Conservation (phyloP, 2,329 filamentous ascomycete genomes). For the Talaromyces amestolkiae region DNA sequence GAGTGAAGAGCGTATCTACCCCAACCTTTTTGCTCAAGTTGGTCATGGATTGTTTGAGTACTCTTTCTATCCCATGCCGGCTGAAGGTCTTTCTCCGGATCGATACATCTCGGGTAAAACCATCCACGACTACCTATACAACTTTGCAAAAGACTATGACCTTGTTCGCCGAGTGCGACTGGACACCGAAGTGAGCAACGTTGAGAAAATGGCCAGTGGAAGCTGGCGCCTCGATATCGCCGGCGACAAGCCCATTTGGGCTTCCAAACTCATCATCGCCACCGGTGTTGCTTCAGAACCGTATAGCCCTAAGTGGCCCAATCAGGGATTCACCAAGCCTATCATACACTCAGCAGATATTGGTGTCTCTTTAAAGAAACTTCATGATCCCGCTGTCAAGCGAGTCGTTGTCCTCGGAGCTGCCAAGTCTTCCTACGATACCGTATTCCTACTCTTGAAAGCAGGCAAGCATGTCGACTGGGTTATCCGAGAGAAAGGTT, state of each 20-base stretch:
- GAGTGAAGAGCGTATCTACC: conserved; percentile 3
- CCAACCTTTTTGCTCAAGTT: conserved; percentile 4
- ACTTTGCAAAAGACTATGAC: conserved; percentile 1
- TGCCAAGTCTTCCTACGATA: conserved; percentile 7
- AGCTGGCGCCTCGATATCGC: conserved; percentile 1
- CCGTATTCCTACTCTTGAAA: background rate
- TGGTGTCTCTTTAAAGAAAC: background rate
- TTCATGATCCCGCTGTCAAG: background rate
- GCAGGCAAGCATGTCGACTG: conserved; percentile 8
- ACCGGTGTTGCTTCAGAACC: conserved; percentile 2
- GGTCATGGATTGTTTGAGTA: conserved; percentile 8
- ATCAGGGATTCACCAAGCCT: background rate
- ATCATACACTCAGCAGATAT: background rate
- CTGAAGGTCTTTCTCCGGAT: background rate
- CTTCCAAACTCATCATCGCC: background rate
- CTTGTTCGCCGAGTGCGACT: conserved; percentile 2
- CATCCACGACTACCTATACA: conserved; percentile 3
- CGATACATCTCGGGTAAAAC: conserved; percentile 4
- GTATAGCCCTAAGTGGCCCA: background rate
- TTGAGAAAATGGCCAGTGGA: background rate
- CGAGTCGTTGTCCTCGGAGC: background rate
- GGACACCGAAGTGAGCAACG: background rate
- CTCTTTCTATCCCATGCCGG: conserved; percentile 3
- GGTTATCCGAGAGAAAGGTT: background rate
- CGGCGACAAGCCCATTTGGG: background rate